Conservation (phyloP, 352 stramenopile genomes). For the Globisporangium sylvaticum region DNA sequence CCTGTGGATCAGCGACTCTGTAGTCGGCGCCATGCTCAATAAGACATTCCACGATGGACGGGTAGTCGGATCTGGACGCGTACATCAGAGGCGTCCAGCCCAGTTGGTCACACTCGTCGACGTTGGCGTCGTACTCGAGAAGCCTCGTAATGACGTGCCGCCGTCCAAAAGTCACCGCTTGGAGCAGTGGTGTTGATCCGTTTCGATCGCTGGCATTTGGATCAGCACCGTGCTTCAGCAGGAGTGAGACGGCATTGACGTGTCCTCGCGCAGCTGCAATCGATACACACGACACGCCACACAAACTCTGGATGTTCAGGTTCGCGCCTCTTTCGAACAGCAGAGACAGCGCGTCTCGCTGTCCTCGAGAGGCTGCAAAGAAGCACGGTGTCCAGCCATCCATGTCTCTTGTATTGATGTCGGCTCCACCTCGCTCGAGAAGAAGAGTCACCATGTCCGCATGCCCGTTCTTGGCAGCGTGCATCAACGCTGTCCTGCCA, state of each 20-base stretch:
- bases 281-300: neutral
- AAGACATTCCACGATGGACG: neutral
- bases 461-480: neutral
- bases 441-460: neutral
- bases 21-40: neutral
- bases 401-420: neutral
- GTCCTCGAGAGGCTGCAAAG: constrained; percentile 3
- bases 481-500: constrained; percentile 8
- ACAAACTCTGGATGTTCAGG: neutral
- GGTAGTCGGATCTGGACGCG: neutral
- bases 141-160: neutral
- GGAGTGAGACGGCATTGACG: neutral
- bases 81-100: constrained; percentile 9
- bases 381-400: constrained; percentile 1
- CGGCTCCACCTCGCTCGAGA: neutral
- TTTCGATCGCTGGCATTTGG: neutral
- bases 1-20: neutral
- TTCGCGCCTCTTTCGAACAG: neutral
- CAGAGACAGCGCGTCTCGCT: constrained; percentile 5
- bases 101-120: neutral
- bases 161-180: neutral
- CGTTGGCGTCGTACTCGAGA: neutral
- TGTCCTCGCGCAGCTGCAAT: constrained; percentile 3
- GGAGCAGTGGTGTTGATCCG: neutral
- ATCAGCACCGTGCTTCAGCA: neutral